Base-by-base conservation (phyloP, 345 rosid species). In the Firmiana major region DNA sequence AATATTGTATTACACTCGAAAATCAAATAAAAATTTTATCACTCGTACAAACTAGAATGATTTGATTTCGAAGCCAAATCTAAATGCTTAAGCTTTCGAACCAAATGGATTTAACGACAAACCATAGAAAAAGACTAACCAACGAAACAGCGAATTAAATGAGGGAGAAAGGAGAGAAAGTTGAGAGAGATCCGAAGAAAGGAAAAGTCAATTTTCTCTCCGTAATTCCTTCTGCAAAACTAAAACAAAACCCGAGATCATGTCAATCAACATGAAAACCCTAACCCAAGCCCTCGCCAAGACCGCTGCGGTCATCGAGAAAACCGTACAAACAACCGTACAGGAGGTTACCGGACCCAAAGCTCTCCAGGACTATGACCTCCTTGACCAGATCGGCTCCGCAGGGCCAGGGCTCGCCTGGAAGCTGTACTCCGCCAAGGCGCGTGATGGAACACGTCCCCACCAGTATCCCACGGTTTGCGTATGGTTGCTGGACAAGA, bases 291-390 rank as follows among this genome's bases (percentile, higher is more conserved):
- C 99, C 71, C 83, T 96, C n/a, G 99, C 99, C 5, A 96, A 93
- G 81, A 90, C 99, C 8, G 97, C 97, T 0, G 98, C 97, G 12
- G 98, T 91, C 70, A 96, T 93, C 79, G 99, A 93, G 89, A 96
- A 96, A 86, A 93, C 91, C 63, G 98, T 96, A 2, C 94, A 92
- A 38, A 92, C 99, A 10, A 96, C 99, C 59, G 99, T 96, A 0
- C 99, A 93, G 89, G 99, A 96, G 85, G 99, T 96, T 13, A 89
- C 97, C 46, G 98, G 99, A 31, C 99, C 99, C 2, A 92, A 83
- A 71, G 78, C 99, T 58, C 84, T 96, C 26, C 99, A 93, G 81
- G 99, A 96, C 85, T 93, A 91, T 77, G 97, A 96, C 69, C 95
- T 96, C 49, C 86, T 93, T 75, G 89, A 92, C 75, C 98, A 93